These are phyloP conservation scores for Diplocarpon mali DNA, from an alignment of 2,329 filamentous ascomycete species.

Conservation along the genomic window DNA sequence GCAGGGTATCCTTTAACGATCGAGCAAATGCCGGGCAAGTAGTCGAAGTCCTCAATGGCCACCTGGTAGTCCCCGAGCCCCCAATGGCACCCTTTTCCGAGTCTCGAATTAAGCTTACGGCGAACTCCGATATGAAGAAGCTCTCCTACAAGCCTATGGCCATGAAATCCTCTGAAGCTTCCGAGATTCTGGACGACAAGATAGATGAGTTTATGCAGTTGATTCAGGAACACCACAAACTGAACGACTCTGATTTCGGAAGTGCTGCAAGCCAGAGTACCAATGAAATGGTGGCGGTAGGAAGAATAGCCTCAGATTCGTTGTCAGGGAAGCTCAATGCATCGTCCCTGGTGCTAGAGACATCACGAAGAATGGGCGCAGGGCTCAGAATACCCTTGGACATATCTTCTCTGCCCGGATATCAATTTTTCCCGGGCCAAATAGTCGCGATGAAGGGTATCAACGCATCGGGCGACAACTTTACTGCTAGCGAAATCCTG, in stretches of 20 bases:
- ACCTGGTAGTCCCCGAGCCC: constrained; percentile 55
- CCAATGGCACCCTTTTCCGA: constrained; percentile 64
- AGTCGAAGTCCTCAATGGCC: constrained; percentile 70
- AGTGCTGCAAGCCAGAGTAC: constrained; percentile 79
- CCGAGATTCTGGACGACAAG: constrained; percentile 85
- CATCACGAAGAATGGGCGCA: constrained; percentile 70
- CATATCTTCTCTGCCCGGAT: constrained; percentile 54
- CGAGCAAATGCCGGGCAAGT: constrained; percentile 71
- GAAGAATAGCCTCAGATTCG: constrained; percentile 81
- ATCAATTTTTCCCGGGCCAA: constrained; percentile 88
- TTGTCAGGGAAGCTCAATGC: constrained; percentile 77
- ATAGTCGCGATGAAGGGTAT: constrained; percentile 79
- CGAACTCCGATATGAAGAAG: constrained; percentile 82
- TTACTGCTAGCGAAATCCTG: constrained; percentile 68
- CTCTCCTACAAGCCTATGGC: constrained; percentile 85
- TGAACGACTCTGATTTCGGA: constrained; percentile 75
- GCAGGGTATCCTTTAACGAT: constrained; percentile 56
- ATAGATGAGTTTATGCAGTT: constrained; percentile 81
- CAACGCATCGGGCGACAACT: constrained; percentile 77
- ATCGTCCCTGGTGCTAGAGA: constrained; percentile 79
- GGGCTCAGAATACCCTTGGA: constrained; percentile 74
- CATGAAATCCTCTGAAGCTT: constrained; percentile 88
- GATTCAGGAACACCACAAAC: constrained; percentile 60
- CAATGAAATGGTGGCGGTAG: constrained; percentile 78
- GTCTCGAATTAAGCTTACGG: constrained; percentile 71